Evolutionary conservation across 1,139 yeast genomes (phyloP).

Genomic region (Candida tunisiensis): DNA sequence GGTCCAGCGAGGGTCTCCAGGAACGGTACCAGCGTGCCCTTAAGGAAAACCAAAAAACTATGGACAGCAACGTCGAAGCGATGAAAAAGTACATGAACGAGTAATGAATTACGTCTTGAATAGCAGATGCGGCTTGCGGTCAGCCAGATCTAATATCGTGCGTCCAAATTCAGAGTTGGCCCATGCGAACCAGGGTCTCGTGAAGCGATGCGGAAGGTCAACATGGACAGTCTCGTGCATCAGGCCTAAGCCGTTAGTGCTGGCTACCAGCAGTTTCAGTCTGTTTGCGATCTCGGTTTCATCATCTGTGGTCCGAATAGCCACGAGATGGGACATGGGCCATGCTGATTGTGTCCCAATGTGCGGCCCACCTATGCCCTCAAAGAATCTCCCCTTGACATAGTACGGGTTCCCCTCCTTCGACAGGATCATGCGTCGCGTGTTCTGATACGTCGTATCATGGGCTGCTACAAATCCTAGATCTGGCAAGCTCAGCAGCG

Average conservation of each 20-base stretch:
- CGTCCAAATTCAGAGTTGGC: slow-evolving; percentile 85
- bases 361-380: slow-evolving; percentile 87
- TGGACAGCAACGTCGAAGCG: slow-evolving; percentile 4
- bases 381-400: slow-evolving; percentile 40
- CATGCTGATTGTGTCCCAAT: slow-evolving; percentile 68
- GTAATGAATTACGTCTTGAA: slow-evolving; percentile 16
- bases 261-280: slow-evolving; percentile 34
- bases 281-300: slow-evolving; percentile 45
- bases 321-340: slow-evolving; percentile 74
- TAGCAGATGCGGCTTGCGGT: slow-evolving; percentile 56
- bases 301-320: slow-evolving; percentile 57
- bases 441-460: slow-evolving; percentile 55
- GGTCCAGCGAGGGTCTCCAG: slow-evolving; percentile 31
- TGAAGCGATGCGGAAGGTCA: slow-evolving; percentile 26
- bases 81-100: background rate
- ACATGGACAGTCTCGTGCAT: slow-evolving; percentile 78
- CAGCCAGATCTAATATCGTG: slow-evolving; percentile 59
- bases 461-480: slow-evolving; percentile 40
- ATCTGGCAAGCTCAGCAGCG: slow-evolving; percentile 66
- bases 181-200: slow-evolving; percentile 91
- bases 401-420: slow-evolving; percentile 67
- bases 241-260: slow-evolving; percentile 60
- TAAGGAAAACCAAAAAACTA: slow-evolving; percentile 6
- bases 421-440: slow-evolving; percentile 58
- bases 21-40: slow-evolving; percentile 52